Conservation (phyloP, 2,329 filamentous ascomycete species). For the Clonostachys rhizophaga region DNA sequence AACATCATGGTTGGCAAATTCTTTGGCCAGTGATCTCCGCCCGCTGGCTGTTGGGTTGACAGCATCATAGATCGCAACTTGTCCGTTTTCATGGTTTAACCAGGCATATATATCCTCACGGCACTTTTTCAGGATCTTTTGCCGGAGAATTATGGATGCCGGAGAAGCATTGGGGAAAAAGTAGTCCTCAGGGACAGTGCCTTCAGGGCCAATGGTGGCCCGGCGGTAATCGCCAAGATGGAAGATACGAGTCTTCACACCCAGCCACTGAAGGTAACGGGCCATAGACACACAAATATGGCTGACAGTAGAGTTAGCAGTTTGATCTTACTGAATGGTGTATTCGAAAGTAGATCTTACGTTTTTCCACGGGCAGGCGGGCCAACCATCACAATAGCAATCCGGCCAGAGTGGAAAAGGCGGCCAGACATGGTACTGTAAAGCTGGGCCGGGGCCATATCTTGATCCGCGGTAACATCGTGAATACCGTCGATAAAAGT, state of each 20-base stretch:
- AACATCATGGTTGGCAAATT: conserved; percentile 96
- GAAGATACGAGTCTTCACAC: conserved; percentile 97
- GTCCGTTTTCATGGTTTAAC: conserved; percentile 93
- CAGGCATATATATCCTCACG: conserved; percentile 96
- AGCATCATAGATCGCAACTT: conserved; percentile 97
- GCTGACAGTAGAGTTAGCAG: conserved; percentile 30
- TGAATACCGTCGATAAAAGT: conserved; percentile 98
- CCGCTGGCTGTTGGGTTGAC: conserved; percentile 88
- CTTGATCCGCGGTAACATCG: conserved; percentile 74
- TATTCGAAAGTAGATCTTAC: conserved; percentile 37
- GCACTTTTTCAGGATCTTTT: conserved; percentile 97
- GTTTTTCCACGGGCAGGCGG: conserved; percentile 95
- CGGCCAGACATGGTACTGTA: conserved; percentile 98
- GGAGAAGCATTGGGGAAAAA: conserved; percentile 95
- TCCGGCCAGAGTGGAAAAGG: conserved; percentile 93
- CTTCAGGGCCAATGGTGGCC: conserved; percentile 78
- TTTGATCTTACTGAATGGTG: background rate
- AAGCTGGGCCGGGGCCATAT: conserved; percentile 90
- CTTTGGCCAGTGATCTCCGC: conserved; percentile 80
- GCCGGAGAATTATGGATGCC: conserved; percentile 84
- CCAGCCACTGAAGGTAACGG: conserved; percentile 92
- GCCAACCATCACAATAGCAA: conserved; percentile 95
- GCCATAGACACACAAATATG: conserved; percentile 95
- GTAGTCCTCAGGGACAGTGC: conserved; percentile 90
- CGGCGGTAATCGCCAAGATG: conserved; percentile 95